Evolutionary conservation across 305 asterid species (phyloP), one percentile per base, ranked within the genome.

Genomic region (Andrographis paniculata): DNA sequence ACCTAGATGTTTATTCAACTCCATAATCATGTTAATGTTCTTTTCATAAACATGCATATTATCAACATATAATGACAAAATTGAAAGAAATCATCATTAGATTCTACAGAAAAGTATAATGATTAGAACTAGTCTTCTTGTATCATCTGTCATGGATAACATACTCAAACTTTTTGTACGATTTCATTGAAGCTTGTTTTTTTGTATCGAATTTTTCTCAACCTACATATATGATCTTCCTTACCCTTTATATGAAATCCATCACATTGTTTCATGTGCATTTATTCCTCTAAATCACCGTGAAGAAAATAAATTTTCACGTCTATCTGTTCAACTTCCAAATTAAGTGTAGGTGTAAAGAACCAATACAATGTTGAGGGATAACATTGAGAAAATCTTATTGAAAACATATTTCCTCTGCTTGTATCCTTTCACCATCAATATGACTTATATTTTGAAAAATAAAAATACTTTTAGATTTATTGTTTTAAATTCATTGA

Each of bases 341-440:
- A 45, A 14, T 24, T 17, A 27, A 28, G 42, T 9, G 20, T 48
- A 0, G 42, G 42, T n/a, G 17, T 4, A 16, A 47, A 27, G 20
- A 20, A 8, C 39, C n/a, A 15, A 24, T 13, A 14, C 38, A 1
- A 48, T 13, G 3, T 42, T 18, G 17, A 47, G 24, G 16, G 39
- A 22, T 7, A 39, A n/a, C 52, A 49, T 49, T 22, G 22, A 49
- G 17, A 49, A 49, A 17, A 33, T 49, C 42, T 30, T 9, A 1
- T 19, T 20, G 16, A 49, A 49, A 31, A 49, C 28, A 15, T 28
- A 42, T 8, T 49, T 33, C 27, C 28, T 49, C 27, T 49, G 42
- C 11, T 16, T 49, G 8, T 24, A 31, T 9, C 17, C 47, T 42
- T 42, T 16, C 5, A 42, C 47, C n/a, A 42, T 23, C n/a, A 42